Base-by-base conservation (phyloP, 1,139 yeast genomes). In the Groenewaldozyma auringiensis region DNA sequence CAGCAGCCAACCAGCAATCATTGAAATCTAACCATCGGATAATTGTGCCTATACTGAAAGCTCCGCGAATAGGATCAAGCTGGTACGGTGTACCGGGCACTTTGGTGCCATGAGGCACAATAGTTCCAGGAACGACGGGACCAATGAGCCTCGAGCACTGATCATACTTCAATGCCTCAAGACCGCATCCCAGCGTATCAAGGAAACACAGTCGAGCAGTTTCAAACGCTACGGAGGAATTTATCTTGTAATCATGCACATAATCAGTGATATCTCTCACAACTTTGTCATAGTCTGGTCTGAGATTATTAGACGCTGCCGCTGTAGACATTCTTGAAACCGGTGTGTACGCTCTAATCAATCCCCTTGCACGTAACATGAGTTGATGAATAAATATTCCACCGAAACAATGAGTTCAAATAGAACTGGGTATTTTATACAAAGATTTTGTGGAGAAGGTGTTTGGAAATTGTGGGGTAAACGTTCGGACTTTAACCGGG, bases 1-100 rank as follows among this genome's bases (percentile, higher is more conserved):
- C 82, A 27, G 80, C 80, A 44, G 82, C 82, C 38, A 77, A 62
- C 81, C 81, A 77, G 60, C 81, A 76, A 59, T 76, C 81, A 52
- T 76, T 76, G 64, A 70, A 76, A 52, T 76, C 82, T 48, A 76
- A 63, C 81, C 81, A 76, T 50, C 82, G 67, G 53, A 76, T 74
- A 50, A 72, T 61, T 18, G 80, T 72, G 9, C 81, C 81, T 49
- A 75, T 72, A 41, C 76, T 65, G 61, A 76, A 76, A 21, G 81
- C 80, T 39, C 77, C 81, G 46, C 75, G 69, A 37, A 76, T 67
- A 13, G 82, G 81, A 57, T 77, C 81, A 53, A 73, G 62, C 51
- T 66, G 69, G 54, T 71, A 67, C 40, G 59, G 50, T 2, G 82
- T 77, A 33, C 82, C 81, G 32, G 75, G 69, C 25, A 76, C 75